Conservation (phyloP, 1,139 yeast species). For the Kodamaea sp. region DNA sequence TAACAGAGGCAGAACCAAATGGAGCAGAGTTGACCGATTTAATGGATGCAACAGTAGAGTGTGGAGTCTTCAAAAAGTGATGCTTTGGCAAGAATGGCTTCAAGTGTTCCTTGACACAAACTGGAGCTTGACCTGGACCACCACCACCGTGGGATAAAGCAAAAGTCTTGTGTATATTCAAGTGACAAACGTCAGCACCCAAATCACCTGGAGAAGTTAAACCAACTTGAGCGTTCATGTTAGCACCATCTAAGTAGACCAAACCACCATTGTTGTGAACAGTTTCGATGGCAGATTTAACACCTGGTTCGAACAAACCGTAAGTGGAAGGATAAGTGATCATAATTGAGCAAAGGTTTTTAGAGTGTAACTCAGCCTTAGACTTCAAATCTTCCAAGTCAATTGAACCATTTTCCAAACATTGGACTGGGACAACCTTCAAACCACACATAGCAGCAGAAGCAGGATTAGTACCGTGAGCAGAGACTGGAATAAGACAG, state of each 20-base stretch:
- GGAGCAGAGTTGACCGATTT: constrained; percentile 89
- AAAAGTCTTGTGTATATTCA: constrained; percentile 94
- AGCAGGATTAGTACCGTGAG: constrained; percentile 98
- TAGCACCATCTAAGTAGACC: constrained; percentile 97
- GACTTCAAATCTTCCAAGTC: constrained; percentile 71
- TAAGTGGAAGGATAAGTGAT: constrained; percentile 96
- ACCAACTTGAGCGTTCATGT: constrained; percentile 99
- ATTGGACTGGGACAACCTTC: constrained; percentile 89
- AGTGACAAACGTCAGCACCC: constrained; percentile 98
- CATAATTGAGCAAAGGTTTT: constrained; percentile 84
- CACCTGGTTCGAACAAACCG: constrained; percentile 93
- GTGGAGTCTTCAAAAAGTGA: constrained; percentile 57
- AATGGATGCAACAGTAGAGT: constrained; percentile 54
- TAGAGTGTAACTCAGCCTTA: constrained; percentile 69
- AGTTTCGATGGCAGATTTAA: constrained; percentile 75
- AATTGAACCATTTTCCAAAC: constrained; percentile 79
- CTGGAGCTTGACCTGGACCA: constrained; percentile 99
- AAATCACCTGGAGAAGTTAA: constrained; percentile 95
- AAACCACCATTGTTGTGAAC: constrained; percentile 90
- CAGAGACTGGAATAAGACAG: constrained; percentile 93
- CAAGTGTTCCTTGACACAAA: constrained; percentile 84
- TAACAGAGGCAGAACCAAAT: constrained; percentile 88
- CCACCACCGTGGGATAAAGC: constrained; percentile 99
- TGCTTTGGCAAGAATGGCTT: constrained; percentile 83
- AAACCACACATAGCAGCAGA: constrained; percentile 97